Percentiles rank a stretch among this genome's conserved stretches.
These are phyloP conservation scores for Lithospermum erythrorhizon DNA, from an alignment of 257 asterid species.

Conservation along the genomic window DNA sequence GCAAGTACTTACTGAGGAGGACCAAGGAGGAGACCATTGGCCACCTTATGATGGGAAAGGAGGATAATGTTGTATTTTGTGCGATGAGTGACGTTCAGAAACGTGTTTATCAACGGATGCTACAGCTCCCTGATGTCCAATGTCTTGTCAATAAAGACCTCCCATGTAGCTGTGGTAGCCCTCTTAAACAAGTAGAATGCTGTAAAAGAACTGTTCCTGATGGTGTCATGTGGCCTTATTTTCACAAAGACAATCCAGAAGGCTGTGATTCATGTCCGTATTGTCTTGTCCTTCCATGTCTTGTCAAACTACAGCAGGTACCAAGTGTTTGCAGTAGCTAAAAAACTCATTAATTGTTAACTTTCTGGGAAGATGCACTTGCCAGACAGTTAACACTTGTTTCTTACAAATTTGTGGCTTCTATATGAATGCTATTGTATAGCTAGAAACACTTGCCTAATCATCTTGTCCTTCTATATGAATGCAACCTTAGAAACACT, in stretches of 20 bases:
- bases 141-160: slow-evolving; percentile 82
- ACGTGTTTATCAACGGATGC: slow-evolving; percentile 65
- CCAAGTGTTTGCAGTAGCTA: slow-evolving; percentile 7
- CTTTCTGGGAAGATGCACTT: neutral
- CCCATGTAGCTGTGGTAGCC: slow-evolving; percentile 92
- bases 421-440: too few species aligned
- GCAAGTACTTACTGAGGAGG: slow-evolving; percentile 76
- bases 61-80: slow-evolving; percentile 88
- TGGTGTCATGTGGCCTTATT: slow-evolving; percentile 87
- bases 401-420: too few species aligned
- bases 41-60: slow-evolving; percentile 96
- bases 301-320: slow-evolving; percentile 94
- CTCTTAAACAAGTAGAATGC: slow-evolving; percentile 80
- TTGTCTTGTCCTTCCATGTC: slow-evolving; percentile 94
- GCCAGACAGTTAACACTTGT: neutral
- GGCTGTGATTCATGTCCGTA: slow-evolving; percentile 96
- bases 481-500: neutral
- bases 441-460: too few species aligned
- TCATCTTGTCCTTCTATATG: too few species aligned
- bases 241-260: slow-evolving; percentile 70
- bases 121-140: slow-evolving; percentile 79
- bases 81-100: slow-evolving; percentile 88
- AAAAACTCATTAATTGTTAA: neutral
- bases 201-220: slow-evolving; percentile 70
- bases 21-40: slow-evolving; percentile 95